Base-by-base conservation (phyloP, 1,284 basidiomycete species). In the Puccinia novopanici region DNA sequence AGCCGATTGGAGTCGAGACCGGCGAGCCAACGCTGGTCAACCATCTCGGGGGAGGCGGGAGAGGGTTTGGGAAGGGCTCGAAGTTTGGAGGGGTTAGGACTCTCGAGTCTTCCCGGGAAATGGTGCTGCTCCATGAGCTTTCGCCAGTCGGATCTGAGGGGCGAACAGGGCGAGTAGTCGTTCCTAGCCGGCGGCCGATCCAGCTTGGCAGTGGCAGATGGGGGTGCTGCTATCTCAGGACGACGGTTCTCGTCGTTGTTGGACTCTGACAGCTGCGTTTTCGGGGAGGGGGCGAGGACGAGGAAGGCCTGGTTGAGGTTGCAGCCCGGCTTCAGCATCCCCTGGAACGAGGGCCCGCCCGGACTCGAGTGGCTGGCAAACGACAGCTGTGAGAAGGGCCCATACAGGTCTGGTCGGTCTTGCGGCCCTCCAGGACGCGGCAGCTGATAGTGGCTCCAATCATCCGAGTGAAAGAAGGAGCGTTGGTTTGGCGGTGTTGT, bases 241-340 rank as follows among this genome's bases (percentile, higher is more conserved):
- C 50, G 40, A 19, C 37, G 34, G 34, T 72, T 55, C 50, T 72
- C 52, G 12, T 72, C 70, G 10, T 30, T 34, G 34, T 34, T 24
- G 19, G 34, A 15, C 30, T 40, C 30, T 0, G 15, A 54, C 19
- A 34, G 27, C 5, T 24, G 45, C 19, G 61, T 61, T 12, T 34
- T 75, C 0, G 73, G 55, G 6, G 73, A 75, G 24, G 73, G 34
- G 55, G 73, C 55, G 2, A 59, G 57, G 3, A 42, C 17, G 12
- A 75, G 48, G 54, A 75, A 75, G 42, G 55, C 55, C 42, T 75
- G 73, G 24, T 42, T 59, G 19, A 75, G 30, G 48, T 75, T 75
- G 15, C 55, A 75, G 8, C 57, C 57, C 8, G 73, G 73, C 30
- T 63, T 75, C 13, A 75, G 50, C 55, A 75, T 75, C 19, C 61